Evolutionary conservation across 2,329 filamentous ascomycete species (phyloP), one percentile per base, ranked within the genome.

Genomic region (Dactylellina haptotyla): DNA sequence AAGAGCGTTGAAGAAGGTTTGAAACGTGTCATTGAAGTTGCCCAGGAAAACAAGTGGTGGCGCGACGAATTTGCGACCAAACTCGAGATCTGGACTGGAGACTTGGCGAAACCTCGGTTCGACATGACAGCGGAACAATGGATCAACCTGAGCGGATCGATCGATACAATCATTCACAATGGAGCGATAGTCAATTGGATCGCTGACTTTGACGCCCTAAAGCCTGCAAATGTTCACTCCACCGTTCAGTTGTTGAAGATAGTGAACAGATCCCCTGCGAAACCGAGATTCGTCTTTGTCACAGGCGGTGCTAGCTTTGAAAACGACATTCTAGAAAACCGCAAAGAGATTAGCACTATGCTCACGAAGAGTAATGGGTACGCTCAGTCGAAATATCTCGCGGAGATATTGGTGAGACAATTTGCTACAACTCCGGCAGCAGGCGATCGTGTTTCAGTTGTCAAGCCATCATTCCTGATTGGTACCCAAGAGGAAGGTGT

Each of bases 391-490:
- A 73, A 73, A 32, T 71, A 18, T 23, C 48, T 73, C 5, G 37
- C 69, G 14, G 69, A 73, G 23, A 18, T 41, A 28, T 45, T 70
- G 18, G 54, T 70, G n/a, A 43, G 34, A 30, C 20, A 59, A 56
- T 56, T 56, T 26, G 50, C 51, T 23, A 37, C 51, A 23, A 39
- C 43, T 28, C 20, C 28, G 41, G 18, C 45, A 10, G 32, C 30
- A 9, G 23, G 50, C 10, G 58, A 28, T 23, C 73, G 45, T 1
- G 45, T 77, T 2, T 66, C 64, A 0, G 66, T 77, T 4, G 67
- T 79, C 30, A 78, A 76, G 28, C 78, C 78, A 6, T 70, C 76
- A 10, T 74, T 63, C 23, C 75, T 79, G 39, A 76, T 79, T 37
- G 78, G 78, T 0, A 76, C 67, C 2, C n/a, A 32, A 2, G 10